Evolutionary conservation across 495 filamentous ascomycete species (phyloP).

Genomic region (Cenococcum geophilum): DNA sequence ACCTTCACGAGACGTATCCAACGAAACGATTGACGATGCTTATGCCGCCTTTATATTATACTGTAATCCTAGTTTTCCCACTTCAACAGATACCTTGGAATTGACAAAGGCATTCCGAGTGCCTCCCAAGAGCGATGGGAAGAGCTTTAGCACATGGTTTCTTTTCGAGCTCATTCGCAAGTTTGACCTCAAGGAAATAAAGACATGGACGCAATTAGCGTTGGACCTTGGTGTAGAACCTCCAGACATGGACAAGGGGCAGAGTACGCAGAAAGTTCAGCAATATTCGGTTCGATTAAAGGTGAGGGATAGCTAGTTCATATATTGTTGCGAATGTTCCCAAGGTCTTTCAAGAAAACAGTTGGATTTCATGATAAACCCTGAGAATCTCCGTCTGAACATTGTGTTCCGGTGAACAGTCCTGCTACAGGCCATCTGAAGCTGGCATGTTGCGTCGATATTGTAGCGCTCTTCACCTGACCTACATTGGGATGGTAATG

Average conservation of each 20-base stretch:
- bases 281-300: constrained; percentile 94
- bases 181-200: constrained; percentile 81
- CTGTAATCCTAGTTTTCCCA: constrained; percentile 50
- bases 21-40: constrained; percentile 74
- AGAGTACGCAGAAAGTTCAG: constrained; percentile 94
- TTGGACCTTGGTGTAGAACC: constrained; percentile 86
- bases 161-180: constrained; percentile 77
- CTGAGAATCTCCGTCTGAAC: neutral
- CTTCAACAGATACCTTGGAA: constrained; percentile 45
- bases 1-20: constrained; percentile 64
- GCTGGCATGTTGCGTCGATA: too few relatives aligned
- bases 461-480: too few relatives aligned
- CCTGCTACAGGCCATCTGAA: too few relatives aligned
- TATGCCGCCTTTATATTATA: constrained; percentile 87
- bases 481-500: too few relatives aligned
- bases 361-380: too few relatives aligned
- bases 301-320: constrained; percentile 45
- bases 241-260: constrained; percentile 74
- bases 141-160: constrained; percentile 78
- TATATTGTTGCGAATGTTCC: constrained; percentile 4
- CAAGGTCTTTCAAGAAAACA: neutral
- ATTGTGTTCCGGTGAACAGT: too few relatives aligned
- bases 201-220: constrained; percentile 92
- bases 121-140: constrained; percentile 87
- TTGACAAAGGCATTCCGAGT: constrained; percentile 73